Evolutionary conservation across 140 eudicot genomes (phyloP).

Genomic region (Bidens hawaiensis): DNA sequence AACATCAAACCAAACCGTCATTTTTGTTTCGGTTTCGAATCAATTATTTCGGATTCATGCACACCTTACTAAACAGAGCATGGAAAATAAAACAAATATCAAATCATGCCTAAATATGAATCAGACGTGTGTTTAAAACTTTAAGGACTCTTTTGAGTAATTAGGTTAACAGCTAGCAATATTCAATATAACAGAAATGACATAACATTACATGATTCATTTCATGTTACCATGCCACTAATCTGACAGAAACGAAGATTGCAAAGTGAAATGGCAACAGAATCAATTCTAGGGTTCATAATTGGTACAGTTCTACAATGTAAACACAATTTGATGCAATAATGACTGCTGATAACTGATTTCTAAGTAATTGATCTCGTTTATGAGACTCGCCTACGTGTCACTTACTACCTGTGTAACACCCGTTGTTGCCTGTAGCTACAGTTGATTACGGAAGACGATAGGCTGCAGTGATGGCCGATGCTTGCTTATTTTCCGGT

Average conservation of each 20-base stretch:
- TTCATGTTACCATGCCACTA: slow-evolving; percentile 12
- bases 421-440: too few relatives aligned
- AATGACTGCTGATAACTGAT: not conserved
- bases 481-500: too few relatives aligned
- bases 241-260: not conserved
- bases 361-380: not conserved
- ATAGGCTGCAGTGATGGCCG: too few relatives aligned
- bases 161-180: not conserved
- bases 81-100: not conserved
- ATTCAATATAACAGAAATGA: not conserved
- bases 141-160: slow-evolving; percentile 5
- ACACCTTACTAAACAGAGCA: not conserved
- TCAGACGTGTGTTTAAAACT: not conserved
- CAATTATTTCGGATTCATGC: too few relatives aligned
- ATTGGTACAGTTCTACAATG: not conserved
- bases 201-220: not conserved
- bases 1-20: too few relatives aligned
- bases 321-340: not conserved
- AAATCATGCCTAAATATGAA: not conserved
- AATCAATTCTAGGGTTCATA: not conserved
- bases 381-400: not conserved
- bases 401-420: not conserved
- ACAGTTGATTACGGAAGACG: too few relatives aligned
- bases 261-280: not conserved
- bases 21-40: too few relatives aligned